A percentile compares a stretch with the other conserved stretches of the same genome.
Conservation (phyloP, 2,329 filamentous ascomycete species). For the Parafenestella ontariensis region DNA sequence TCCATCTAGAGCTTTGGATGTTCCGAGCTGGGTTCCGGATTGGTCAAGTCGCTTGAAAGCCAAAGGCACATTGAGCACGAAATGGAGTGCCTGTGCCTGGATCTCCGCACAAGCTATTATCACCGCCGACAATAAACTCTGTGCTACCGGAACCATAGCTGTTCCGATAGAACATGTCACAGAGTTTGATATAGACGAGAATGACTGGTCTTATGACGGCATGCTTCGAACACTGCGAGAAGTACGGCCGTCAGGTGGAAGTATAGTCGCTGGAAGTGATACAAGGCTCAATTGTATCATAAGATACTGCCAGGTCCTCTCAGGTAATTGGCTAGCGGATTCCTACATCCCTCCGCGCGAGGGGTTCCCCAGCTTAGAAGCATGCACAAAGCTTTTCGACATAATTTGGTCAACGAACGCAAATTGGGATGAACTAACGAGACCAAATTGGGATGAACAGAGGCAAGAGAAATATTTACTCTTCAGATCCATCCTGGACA, state of each 20-base stretch:
- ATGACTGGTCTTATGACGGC: not conserved
- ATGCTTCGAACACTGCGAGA: not conserved
- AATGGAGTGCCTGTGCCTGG: constrained; percentile 14
- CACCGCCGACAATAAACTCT: not conserved
- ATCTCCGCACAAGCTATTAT: not conserved
- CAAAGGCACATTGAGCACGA: not conserved
- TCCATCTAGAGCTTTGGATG: not conserved
- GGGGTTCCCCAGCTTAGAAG: not conserved
- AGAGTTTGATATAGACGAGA: not conserved
- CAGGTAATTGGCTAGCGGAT: not conserved
- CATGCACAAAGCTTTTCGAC: not conserved
- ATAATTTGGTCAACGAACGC: not conserved
- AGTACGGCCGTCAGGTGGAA: not conserved
- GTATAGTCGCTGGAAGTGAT: no score
- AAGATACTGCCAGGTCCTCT: not conserved
- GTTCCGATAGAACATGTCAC: not conserved
- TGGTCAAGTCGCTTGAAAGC: not conserved
- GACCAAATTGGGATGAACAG: not conserved
- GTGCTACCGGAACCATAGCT: not conserved
- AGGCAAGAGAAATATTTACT: not conserved
- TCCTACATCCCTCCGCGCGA: not conserved
- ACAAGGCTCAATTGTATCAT: not conserved
- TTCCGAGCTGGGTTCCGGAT: constrained; percentile 13
- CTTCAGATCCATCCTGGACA: not conserved
- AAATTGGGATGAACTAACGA: not conserved